phyloP scores from a whole-genome alignment of 345 rosid species.

The Gossypium ekmanianum region DNA sequence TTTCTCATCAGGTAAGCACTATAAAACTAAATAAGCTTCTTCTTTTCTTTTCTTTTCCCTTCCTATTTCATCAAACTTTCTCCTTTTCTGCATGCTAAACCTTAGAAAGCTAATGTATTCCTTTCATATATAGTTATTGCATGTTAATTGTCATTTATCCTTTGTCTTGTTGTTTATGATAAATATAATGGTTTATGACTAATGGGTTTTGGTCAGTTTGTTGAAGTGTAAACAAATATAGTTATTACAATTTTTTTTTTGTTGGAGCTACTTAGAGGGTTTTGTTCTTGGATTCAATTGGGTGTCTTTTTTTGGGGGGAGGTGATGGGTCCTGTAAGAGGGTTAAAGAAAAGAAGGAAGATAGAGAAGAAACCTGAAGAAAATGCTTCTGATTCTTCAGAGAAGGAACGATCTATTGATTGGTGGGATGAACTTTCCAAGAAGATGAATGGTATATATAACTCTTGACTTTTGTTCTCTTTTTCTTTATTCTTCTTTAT shows the following conservation, averaged over 20 bases:
- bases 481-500: neutral
- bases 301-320: constrained; percentile 19
- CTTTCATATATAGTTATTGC: constrained; percentile 18
- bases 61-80: neutral
- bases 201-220: constrained; percentile 28
- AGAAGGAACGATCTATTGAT: constrained; percentile 38
- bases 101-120: neutral
- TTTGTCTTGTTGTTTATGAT: constrained; percentile 7
- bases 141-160: constrained; percentile 21
- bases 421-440: constrained; percentile 48
- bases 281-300: constrained; percentile 30
- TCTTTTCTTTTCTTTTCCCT: neutral
- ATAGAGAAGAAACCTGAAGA: constrained; percentile 32
- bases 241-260: constrained; percentile 12
- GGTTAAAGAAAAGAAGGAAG: constrained; percentile 36
- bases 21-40: neutral
- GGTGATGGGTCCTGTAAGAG: constrained; percentile 47
- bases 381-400: constrained; percentile 37
- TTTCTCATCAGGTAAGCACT: constrained; percentile 10
- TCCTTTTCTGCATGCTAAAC: constrained; percentile 28
- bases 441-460: constrained; percentile 37
- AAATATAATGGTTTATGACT: constrained; percentile 11
- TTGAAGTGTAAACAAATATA: constrained; percentile 18
- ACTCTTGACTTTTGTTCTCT: constrained; percentile 5
- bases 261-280: constrained; percentile 23